Evolutionary conservation across 345 rosid genomes (phyloP).

Genomic region (Bruguiera sexangula): DNA sequence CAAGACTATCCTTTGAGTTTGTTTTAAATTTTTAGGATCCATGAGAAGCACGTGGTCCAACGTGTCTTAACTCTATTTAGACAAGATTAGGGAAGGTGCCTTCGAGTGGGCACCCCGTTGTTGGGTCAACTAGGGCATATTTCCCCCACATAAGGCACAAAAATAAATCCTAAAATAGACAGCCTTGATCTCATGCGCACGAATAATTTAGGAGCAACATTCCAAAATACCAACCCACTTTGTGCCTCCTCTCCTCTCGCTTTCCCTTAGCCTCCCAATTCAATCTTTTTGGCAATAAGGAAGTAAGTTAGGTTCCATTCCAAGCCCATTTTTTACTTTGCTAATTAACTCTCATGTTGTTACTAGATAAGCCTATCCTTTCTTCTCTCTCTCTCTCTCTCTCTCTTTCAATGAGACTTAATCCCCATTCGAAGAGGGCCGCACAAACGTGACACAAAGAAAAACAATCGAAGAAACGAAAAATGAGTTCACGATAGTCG

Average conservation of each 20-base stretch:
- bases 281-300: conserved; percentile 39
- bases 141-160: conserved; percentile 59
- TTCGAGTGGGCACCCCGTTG: conserved; percentile 42
- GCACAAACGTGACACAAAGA: too few species aligned
- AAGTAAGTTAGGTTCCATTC: neutral
- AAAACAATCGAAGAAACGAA: too few species aligned
- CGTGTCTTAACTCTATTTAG: conserved; percentile 64
- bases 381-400: too few species aligned
- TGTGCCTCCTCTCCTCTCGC: too few species aligned
- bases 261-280: conserved; percentile 15
- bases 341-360: too few species aligned
- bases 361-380: too few species aligned
- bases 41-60: conserved; percentile 40
- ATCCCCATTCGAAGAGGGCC: too few species aligned
- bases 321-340: neutral
- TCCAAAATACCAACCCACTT: conserved; percentile 47
- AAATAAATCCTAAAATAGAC: conserved; percentile 51
- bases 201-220: conserved; percentile 57
- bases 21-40: conserved; percentile 24
- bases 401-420: too few species aligned
- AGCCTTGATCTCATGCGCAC: conserved; percentile 83
- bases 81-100: conserved; percentile 56
- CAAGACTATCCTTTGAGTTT: conserved; percentile 13
- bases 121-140: conserved; percentile 55
- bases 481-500: too few species aligned